Evolutionary conservation across 371 early-diverging fungal species (phyloP).

Genomic region (Mortierella sp.): DNA sequence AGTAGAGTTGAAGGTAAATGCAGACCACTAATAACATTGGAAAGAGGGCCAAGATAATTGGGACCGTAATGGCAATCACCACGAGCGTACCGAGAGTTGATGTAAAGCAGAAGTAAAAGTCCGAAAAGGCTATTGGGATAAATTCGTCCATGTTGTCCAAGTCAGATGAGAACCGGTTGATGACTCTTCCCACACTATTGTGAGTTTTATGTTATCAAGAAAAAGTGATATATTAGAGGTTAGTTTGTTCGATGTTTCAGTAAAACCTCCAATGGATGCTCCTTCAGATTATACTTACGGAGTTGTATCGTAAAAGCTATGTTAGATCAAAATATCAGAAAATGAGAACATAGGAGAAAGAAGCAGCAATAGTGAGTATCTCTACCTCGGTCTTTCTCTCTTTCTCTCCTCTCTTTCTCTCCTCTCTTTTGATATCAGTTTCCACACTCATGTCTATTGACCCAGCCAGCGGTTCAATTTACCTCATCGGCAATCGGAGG

Average conservation of each 20-base stretch:
- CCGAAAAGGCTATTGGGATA: conserved; percentile 69
- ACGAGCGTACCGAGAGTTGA: conserved; percentile 60
- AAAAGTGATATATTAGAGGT: neutral
- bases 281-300: neutral
- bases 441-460: neutral
- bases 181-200: conserved; percentile 73
- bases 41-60: conserved; percentile 62
- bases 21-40: conserved; percentile 16
- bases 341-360: too few relatives aligned
- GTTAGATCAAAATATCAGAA: too few relatives aligned
- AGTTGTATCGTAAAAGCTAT: neutral
- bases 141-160: conserved; percentile 84
- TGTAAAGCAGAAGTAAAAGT: conserved; percentile 58
- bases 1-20: conserved; percentile 54
- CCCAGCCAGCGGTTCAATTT: too few relatives aligned
- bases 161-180: conserved; percentile 91
- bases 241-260: too few relatives aligned
- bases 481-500: conserved; percentile 26
- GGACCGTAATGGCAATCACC: conserved; percentile 71
- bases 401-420: too few relatives aligned
- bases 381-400: too few relatives aligned
- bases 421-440: neutral
- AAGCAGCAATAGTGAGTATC: neutral
- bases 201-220: neutral
- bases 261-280: neutral